Conservation (phyloP, 495 filamentous ascomycete genomes). For the Penicillium cataractarum region DNA sequence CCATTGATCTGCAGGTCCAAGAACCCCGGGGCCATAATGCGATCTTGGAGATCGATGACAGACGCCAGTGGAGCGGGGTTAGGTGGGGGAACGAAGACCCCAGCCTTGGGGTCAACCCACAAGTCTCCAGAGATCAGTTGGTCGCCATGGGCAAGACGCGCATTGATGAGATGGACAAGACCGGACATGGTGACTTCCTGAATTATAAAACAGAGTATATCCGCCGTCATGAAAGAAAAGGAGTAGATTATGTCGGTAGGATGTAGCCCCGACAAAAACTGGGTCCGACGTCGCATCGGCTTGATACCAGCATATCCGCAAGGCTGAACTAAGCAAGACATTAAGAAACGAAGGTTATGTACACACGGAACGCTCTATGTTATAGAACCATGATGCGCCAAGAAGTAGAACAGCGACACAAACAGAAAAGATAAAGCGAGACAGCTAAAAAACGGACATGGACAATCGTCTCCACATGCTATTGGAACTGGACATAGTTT, state of each 20-base stretch:
- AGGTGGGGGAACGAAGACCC: constrained; percentile 65
- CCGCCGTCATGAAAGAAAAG: neutral
- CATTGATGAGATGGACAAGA: constrained; percentile 62
- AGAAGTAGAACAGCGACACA: constrained; percentile 3
- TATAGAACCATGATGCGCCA: constrained; percentile 28
- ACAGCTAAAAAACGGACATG: constrained; percentile 9
- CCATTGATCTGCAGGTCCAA: constrained; percentile 78
- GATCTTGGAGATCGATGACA: constrained; percentile 62
- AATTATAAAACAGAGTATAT: neutral
- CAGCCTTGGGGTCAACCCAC: constrained; percentile 65
- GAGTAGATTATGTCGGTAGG: neutral
- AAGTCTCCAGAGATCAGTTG: constrained; percentile 61
- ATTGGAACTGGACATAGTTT: constrained; percentile 53
- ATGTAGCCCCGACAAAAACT: neutral
- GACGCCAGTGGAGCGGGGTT: constrained; percentile 32
- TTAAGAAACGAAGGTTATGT: constrained; percentile 29
- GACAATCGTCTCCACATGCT: constrained; percentile 18
- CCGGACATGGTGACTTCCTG: constrained; percentile 47
- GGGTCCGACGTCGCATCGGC: constrained; percentile 17
- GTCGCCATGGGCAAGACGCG: constrained; percentile 59
- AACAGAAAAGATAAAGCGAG: neutral
- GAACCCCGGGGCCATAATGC: constrained; percentile 69
- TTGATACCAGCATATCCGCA: constrained; percentile 9
- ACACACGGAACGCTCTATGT: constrained; percentile 39
- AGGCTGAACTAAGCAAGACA: constrained; percentile 16